Evolutionary conservation across 371 early-diverging fungal genomes (phyloP).

Genomic region (Mycotypha africana): DNA sequence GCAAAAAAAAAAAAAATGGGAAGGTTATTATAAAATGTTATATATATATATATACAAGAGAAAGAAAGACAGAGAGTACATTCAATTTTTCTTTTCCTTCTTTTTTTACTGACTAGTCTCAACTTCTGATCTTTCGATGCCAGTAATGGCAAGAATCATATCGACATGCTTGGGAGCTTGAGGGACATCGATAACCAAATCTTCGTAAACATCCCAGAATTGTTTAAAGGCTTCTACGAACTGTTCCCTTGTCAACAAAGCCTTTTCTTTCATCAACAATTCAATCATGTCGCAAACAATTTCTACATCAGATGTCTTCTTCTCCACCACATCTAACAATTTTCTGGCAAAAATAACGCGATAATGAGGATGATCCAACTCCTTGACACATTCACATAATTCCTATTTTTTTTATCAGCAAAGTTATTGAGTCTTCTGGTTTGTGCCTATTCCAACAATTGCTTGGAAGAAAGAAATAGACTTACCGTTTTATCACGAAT

Average conservation of each 20-base stretch:
- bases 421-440: slow-evolving; percentile 74
- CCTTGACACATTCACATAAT: slow-evolving; percentile 64
- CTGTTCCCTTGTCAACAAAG: no score
- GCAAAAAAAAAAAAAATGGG: not conserved
- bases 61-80: not conserved
- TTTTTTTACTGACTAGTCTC: slow-evolving; percentile 31
- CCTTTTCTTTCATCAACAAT: slow-evolving; percentile 32
- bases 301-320: slow-evolving; percentile 54
- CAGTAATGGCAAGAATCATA: slow-evolving; percentile 51
- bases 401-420: slow-evolving; percentile 71
- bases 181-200: slow-evolving; percentile 81
- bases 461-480: no score
- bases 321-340: slow-evolving; percentile 45
- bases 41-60: no score
- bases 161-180: slow-evolving; percentile 67
- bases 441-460: no score
- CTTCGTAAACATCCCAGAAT: slow-evolving; percentile 65
- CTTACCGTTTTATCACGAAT: slow-evolving; percentile 48
- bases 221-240: slow-evolving; percentile 54
- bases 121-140: slow-evolving; percentile 48
- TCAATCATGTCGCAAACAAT: slow-evolving; percentile 46
- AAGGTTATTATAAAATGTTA: no score
- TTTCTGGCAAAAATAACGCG: slow-evolving; percentile 38
- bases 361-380: slow-evolving; percentile 54
- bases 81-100: no score